phyloP scores from a whole-genome alignment of 140 eudicot genomes.

The Stevia rebaudiana region DNA sequence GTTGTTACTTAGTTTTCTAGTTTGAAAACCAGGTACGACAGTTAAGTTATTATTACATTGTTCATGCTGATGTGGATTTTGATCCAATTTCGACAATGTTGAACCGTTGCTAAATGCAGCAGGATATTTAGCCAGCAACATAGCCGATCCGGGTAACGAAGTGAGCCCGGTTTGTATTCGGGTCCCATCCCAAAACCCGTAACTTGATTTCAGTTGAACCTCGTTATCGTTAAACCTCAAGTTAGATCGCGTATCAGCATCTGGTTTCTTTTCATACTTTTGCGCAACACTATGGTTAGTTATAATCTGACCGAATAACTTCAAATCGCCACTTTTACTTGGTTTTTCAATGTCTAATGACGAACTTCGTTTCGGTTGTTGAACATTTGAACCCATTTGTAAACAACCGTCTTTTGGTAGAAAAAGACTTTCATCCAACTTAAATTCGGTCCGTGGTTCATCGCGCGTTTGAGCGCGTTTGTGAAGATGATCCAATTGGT shows the following conservation, averaged over 20 bases:
- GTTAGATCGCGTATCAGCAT: constrained; percentile 9
- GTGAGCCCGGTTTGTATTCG: constrained; percentile 41
- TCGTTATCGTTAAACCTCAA: constrained; percentile 27
- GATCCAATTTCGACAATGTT: constrained; percentile 31
- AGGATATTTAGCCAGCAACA: constrained; percentile 65
- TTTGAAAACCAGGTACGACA: constrained; percentile 26
- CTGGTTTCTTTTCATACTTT: constrained; percentile 19
- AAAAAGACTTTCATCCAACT: constrained; percentile 24
- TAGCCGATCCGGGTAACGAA: constrained; percentile 55
- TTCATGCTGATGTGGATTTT: neutral
- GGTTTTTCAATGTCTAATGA: constrained; percentile 40
- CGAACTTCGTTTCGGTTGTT: constrained; percentile 33
- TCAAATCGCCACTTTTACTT: constrained; percentile 55
- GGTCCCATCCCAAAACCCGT: constrained; percentile 66
- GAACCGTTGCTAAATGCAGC: constrained; percentile 49
- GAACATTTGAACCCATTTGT: constrained; percentile 33
- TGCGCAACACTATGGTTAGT: constrained; percentile 16
- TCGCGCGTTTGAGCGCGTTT: constrained; percentile 20
- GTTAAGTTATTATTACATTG: neutral
- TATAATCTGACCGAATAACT: constrained; percentile 78
- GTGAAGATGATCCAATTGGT: constrained; percentile 36
- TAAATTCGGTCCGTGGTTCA: constrained; percentile 26
- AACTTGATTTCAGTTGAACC: constrained; percentile 44
- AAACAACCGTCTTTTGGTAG: constrained; percentile 26
- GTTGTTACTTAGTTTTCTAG: constrained; percentile 34